Percentiles rank a stretch among this genome's conserved stretches.
phyloP scores from a whole-genome alignment of 257 asterid species.

The Solanum pennellii region DNA sequence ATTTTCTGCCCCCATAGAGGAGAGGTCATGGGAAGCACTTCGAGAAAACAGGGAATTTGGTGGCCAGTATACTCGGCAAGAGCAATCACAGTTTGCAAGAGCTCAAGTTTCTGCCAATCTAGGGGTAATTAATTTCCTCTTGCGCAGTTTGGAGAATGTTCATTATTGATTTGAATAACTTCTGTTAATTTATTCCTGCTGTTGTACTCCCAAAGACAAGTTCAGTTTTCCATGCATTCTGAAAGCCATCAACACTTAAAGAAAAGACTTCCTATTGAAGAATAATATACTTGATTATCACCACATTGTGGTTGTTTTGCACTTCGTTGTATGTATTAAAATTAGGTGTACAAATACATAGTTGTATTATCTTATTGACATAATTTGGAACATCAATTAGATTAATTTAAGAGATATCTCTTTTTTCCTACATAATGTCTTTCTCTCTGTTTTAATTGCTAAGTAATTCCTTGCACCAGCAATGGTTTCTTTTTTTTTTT shows the following conservation, averaged over 20 bases:
- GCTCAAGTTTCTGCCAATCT: constrained; percentile 48
- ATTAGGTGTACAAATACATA: not conserved
- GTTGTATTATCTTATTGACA: not conserved
- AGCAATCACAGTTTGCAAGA: constrained; percentile 26
- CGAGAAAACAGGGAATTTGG: constrained; percentile 26
- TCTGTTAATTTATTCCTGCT: not conserved
- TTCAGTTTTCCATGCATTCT: not conserved
- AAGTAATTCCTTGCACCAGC: not conserved
- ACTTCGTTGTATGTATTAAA: not conserved
- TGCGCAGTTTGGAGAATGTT: not conserved
- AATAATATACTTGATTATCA: not conserved
- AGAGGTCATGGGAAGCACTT: constrained; percentile 34
- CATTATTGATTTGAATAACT: not conserved
- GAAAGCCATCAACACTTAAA: not conserved
- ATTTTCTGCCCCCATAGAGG: constrained; percentile 23
- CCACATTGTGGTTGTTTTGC: not conserved
- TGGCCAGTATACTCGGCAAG: constrained; percentile 15
- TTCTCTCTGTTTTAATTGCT: not conserved
- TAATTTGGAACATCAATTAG: not conserved
- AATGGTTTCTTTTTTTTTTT: not conserved
- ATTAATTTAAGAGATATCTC: not conserved
- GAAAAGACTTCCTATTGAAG: not conserved
- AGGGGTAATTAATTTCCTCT: constrained; percentile 18
- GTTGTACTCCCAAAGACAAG: not conserved
- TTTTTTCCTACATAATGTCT: not conserved